phyloP scores from a whole-genome alignment of 2,329 filamentous ascomycete species.

The Pezicula radicicola region DNA sequence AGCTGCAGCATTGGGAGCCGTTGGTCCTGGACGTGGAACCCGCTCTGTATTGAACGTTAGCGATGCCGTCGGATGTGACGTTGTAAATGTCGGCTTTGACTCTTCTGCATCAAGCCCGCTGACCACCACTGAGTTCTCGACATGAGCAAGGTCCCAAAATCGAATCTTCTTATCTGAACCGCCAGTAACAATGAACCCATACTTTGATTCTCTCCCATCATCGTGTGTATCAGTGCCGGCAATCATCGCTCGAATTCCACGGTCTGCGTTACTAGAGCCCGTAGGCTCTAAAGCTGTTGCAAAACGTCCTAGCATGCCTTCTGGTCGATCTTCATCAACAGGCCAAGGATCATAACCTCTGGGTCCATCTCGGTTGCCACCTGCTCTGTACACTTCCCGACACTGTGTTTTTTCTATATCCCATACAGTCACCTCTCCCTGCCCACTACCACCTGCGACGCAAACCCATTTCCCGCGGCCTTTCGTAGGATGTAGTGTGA shows the following conservation, averaged over 20 bases:
- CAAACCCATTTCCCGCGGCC: constrained; percentile 82
- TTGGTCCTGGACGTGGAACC: constrained; percentile 22
- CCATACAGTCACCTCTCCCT: constrained; percentile 92
- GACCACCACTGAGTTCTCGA: constrained; percentile 76
- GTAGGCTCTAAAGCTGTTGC: constrained; percentile 69
- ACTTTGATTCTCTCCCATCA: constrained; percentile 68
- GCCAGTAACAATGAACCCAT: constrained; percentile 82
- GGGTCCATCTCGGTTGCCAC: constrained; percentile 55
- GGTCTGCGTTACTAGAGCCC: constrained; percentile 51
- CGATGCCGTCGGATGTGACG: constrained; percentile 58
- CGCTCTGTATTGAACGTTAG: constrained; percentile 65
- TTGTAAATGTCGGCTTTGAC: constrained; percentile 68
- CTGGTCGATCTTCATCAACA: constrained; percentile 83
- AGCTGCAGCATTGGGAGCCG: constrained; percentile 27
- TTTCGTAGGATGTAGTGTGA: constrained; percentile 75
- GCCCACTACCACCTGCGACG: constrained; percentile 80
- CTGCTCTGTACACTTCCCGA: constrained; percentile 77
- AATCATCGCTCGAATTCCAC: constrained; percentile 72
- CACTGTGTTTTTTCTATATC: constrained; percentile 89
- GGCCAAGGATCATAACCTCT: constrained; percentile 80
- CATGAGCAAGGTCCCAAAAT: constrained; percentile 84
- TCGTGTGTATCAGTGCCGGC: constrained; percentile 69
- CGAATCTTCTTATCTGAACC: constrained; percentile 88
- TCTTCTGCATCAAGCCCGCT: constrained; percentile 74
- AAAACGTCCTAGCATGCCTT: constrained; percentile 83